These are phyloP conservation scores for Colletotrichum orbiculare DNA, from an alignment of 2,329 filamentous ascomycete species.

Conservation along the genomic window DNA sequence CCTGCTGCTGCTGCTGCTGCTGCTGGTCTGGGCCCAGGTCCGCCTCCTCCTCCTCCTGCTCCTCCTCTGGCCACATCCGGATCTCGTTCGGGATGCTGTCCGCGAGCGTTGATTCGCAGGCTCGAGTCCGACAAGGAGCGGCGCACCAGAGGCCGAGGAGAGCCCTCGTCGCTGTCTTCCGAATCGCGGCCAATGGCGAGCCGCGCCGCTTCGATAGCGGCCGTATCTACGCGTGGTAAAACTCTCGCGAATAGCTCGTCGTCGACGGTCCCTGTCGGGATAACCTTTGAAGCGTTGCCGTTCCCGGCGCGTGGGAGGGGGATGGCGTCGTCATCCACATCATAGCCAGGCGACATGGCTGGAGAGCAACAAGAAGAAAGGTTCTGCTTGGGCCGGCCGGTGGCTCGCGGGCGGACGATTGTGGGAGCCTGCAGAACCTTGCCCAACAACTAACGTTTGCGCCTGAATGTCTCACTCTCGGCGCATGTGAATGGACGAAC, in stretches of 20 bases:
- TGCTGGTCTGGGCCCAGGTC: too few relatives aligned
- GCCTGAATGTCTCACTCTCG: slow-evolving; percentile 21
- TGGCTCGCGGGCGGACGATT: not conserved
- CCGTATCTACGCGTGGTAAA: slow-evolving; percentile 21
- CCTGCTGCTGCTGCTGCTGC: not conserved
- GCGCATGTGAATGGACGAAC: slow-evolving; percentile 9
- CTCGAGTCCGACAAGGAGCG: slow-evolving; percentile 22
- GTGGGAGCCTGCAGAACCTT: slow-evolving; percentile 7
- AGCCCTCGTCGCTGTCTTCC: slow-evolving; percentile 13
- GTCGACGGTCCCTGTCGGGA: slow-evolving; percentile 24
- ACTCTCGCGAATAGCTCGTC: slow-evolving; percentile 26
- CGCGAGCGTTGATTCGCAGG: not conserved
- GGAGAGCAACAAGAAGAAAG: not conserved
- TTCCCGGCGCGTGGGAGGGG: slow-evolving; percentile 12
- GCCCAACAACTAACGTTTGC: not conserved
- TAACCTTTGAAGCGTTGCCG: slow-evolving; percentile 13
- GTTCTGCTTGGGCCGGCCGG: not conserved
- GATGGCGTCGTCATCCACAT: slow-evolving; percentile 23
- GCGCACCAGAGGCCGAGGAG: slow-evolving; percentile 1
- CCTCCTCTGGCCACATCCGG: not conserved
- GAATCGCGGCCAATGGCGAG: slow-evolving; percentile 5
- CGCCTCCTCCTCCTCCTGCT: too few relatives aligned
- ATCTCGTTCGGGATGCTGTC: slow-evolving; percentile 9
- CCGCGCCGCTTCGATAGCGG: slow-evolving; percentile 18
- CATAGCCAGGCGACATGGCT: slow-evolving; percentile 26